Conservation (phyloP, 148 eudicot species). For the Fagopyrum homotropicum region DNA sequence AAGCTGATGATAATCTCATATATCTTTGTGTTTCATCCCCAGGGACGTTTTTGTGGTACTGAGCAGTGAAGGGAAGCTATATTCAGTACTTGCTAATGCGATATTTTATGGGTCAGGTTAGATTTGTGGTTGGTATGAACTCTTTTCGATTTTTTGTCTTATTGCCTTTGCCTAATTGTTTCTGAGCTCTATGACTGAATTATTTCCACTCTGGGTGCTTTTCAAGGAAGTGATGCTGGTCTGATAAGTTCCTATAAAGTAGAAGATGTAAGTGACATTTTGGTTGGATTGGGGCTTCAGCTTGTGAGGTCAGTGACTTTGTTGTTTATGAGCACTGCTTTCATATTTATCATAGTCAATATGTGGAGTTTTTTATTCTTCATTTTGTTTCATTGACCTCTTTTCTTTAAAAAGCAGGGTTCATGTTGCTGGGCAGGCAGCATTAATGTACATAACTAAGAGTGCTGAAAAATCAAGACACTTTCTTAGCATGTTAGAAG, state of each 20-base stretch:
- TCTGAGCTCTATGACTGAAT: slow-evolving; percentile 14
- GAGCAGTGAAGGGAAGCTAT: slow-evolving; percentile 56
- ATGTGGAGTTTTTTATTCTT: background rate
- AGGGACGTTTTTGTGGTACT: slow-evolving; percentile 51
- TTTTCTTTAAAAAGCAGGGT: slow-evolving; percentile 25
- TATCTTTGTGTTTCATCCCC: slow-evolving; percentile 17
- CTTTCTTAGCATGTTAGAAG: slow-evolving; percentile 37
- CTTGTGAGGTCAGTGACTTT: slow-evolving; percentile 42
- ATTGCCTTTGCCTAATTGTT: slow-evolving; percentile 11
- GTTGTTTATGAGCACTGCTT: background rate
- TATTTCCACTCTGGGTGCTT: slow-evolving; percentile 17
- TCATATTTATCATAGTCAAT: background rate
- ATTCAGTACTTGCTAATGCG: slow-evolving; percentile 32
- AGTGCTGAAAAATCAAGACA: slow-evolving; percentile 42
- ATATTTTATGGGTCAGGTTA: slow-evolving; percentile 65
- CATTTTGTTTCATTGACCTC: slow-evolving; percentile 14
- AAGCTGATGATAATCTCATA: background rate
- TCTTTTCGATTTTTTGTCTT: slow-evolving; percentile 25
- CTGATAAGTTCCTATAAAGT: slow-evolving; percentile 38
- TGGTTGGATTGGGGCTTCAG: slow-evolving; percentile 63
- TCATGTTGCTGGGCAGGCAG: slow-evolving; percentile 25
- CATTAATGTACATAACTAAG: slow-evolving; percentile 39
- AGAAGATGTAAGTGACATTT: slow-evolving; percentile 49
- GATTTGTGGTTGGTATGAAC: slow-evolving; percentile 57
- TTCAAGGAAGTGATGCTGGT: slow-evolving; percentile 28